These are phyloP conservation scores for Teratosphaeria zuluensis DNA, from an alignment of 2,329 filamentous ascomycete genomes.

Conservation along the genomic window DNA sequence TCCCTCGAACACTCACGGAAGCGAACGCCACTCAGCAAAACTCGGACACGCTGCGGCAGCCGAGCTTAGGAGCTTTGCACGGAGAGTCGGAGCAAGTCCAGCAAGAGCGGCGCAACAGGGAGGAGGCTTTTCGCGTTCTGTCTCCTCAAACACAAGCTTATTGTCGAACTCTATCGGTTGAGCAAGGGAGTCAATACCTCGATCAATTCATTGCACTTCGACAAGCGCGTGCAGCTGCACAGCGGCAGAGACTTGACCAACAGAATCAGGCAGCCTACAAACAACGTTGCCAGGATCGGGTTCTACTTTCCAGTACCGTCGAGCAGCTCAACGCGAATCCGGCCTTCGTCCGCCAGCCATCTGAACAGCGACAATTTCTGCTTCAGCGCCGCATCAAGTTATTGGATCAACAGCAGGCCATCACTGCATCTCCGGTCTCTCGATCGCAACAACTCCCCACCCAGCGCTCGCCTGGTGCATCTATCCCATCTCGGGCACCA, in stretches of 20 bases:
- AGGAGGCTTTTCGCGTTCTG: neutral
- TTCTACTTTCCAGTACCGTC: neutral
- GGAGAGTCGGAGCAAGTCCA: neutral
- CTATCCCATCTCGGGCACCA: neutral
- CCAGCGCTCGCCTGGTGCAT: neutral
- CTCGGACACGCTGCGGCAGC: neutral
- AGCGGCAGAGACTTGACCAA: neutral
- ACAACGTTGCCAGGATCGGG: neutral
- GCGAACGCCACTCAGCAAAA: neutral
- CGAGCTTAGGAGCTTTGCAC: neutral
- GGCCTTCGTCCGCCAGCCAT: neutral
- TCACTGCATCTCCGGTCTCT: neutral
- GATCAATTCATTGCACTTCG: neutral
- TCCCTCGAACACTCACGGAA: neutral
- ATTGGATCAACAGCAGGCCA: neutral
- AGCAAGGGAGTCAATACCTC: neutral
- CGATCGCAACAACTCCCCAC: neutral
- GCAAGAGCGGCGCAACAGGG: neutral
- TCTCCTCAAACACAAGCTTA: neutral
- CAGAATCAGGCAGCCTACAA: neutral
- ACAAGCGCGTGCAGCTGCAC: neutral
- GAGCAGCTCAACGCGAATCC: neutral
- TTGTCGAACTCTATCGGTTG: neutral
- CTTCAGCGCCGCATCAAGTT: neutral
- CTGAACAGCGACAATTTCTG: neutral